These are phyloP conservation scores for Paxillus ammoniavirescens DNA, from an alignment of 768 basidiomycete species.

Conservation along the genomic window DNA sequence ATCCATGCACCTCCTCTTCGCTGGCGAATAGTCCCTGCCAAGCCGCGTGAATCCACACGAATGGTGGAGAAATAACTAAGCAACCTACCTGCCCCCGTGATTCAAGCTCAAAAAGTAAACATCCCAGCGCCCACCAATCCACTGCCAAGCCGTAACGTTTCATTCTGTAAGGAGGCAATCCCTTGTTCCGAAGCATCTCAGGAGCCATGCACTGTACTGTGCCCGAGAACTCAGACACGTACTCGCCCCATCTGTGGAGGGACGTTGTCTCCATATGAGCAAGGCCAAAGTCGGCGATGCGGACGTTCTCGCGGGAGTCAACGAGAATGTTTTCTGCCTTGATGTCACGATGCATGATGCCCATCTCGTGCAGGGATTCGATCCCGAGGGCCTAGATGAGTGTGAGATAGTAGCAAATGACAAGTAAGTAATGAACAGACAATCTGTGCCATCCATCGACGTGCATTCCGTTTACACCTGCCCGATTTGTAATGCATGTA, in stretches of 20 bases:
- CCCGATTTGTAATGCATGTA: conserved; percentile 25
- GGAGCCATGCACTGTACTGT: conserved; percentile 41
- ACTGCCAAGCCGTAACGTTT: conserved; percentile 31
- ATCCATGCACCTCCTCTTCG: conserved; percentile 20
- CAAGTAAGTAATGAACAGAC: conserved; percentile 18
- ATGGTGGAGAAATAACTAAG: background rate
- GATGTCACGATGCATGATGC: conserved; percentile 67
- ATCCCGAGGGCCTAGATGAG: conserved; percentile 38
- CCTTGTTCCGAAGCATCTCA: conserved; percentile 34
- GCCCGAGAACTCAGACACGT: conserved; percentile 30
- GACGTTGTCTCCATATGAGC: conserved; percentile 22
- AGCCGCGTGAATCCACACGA: background rate
- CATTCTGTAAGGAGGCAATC: background rate
- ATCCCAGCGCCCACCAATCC: conserved; percentile 45
- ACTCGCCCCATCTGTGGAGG: conserved; percentile 13
- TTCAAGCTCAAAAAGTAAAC: conserved; percentile 39
- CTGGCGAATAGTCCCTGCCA: conserved; percentile 33
- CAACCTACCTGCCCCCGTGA: conserved; percentile 23
- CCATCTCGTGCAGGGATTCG: conserved; percentile 51
- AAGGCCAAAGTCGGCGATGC: conserved; percentile 43
- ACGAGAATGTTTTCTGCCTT: conserved; percentile 73
- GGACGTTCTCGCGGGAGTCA: conserved; percentile 37
- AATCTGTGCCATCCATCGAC: conserved; percentile 41
- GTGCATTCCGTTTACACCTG: conserved; percentile 27
- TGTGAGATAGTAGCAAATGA: background rate